Evolutionary conservation across 495 filamentous ascomycete genomes (phyloP).

Genomic region (Xylaria venustula): DNA sequence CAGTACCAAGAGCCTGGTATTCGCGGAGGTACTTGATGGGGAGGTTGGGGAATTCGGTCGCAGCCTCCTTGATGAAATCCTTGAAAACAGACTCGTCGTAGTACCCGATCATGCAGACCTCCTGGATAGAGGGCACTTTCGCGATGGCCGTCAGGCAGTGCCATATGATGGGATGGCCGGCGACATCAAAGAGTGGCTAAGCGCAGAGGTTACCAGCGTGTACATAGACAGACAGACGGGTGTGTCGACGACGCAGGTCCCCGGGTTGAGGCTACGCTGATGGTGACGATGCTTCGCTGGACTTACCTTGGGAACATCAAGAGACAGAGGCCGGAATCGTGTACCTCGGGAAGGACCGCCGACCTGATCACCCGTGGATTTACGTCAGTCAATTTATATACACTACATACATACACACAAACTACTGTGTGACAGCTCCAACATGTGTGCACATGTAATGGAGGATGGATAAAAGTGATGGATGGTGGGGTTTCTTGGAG

Average conservation of each 20-base stretch:
- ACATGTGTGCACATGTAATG: background rate
- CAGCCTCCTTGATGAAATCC: slow-evolving; percentile 92
- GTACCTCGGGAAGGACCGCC: slow-evolving; percentile 94
- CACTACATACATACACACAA: too few relatives aligned
- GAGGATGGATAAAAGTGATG: slow-evolving; percentile 12
- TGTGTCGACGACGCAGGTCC: slow-evolving; percentile 3
- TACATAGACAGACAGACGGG: background rate
- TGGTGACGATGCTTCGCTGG: background rate
- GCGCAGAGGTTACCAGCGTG: slow-evolving; percentile 7
- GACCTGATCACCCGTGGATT: slow-evolving; percentile 54
- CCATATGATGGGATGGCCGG: slow-evolving; percentile 96
- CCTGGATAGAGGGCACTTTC: slow-evolving; percentile 88
- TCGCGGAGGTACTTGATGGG: slow-evolving; percentile 94
- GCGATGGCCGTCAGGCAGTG: slow-evolving; percentile 92
- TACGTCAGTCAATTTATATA: background rate
- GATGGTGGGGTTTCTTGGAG: slow-evolving; percentile 15
- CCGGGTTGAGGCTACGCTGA: background rate
- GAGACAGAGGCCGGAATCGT: slow-evolving; percentile 90
- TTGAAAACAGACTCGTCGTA: slow-evolving; percentile 97
- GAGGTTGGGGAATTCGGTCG: slow-evolving; percentile 81
- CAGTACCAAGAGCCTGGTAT: slow-evolving; percentile 95
- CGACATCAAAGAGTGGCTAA: slow-evolving; percentile 97
- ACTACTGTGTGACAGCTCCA: background rate
- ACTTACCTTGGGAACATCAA: slow-evolving; percentile 92
- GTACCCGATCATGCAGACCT: slow-evolving; percentile 97